A percentile compares a stretch with the other conserved stretches of the same genome.
These are phyloP conservation scores for Verruconis gallopava DNA, from an alignment of 2,329 filamentous ascomycete genomes.

Conservation along the genomic window DNA sequence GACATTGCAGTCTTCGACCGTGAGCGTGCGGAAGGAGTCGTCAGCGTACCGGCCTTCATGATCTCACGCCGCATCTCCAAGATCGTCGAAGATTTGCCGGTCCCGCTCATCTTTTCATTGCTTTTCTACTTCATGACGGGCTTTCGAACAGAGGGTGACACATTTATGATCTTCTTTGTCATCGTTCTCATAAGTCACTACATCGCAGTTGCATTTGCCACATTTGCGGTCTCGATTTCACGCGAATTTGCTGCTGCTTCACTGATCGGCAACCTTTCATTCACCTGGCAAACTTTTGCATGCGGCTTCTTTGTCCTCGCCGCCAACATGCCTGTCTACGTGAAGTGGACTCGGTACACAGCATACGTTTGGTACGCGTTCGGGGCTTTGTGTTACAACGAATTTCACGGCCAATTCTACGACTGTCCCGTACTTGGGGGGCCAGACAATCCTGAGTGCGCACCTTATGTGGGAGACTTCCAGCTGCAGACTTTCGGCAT, in stretches of 20 bases:
- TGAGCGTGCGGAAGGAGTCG: slow-evolving; percentile 60
- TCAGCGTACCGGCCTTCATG: slow-evolving; percentile 55
- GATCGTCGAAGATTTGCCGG: slow-evolving; percentile 58
- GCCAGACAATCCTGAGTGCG: slow-evolving; percentile 50
- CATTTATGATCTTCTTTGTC: slow-evolving; percentile 61
- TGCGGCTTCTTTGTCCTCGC: slow-evolving; percentile 67
- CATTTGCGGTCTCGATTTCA: slow-evolving; percentile 51
- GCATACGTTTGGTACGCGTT: slow-evolving; percentile 58
- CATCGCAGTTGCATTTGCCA: slow-evolving; percentile 58
- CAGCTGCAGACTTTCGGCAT: slow-evolving; percentile 59
- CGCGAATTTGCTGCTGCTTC: slow-evolving; percentile 58
- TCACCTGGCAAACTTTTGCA: slow-evolving; percentile 60
- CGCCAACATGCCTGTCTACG: slow-evolving; percentile 60
- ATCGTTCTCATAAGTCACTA: slow-evolving; percentile 59
- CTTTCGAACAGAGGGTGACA: slow-evolving; percentile 47
- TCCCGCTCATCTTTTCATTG: slow-evolving; percentile 55
- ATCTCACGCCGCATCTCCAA: slow-evolving; percentile 57
- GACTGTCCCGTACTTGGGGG: slow-evolving; percentile 54
- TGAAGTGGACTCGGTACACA: slow-evolving; percentile 63
- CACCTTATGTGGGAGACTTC: slow-evolving; percentile 54
- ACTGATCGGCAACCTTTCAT: slow-evolving; percentile 58
- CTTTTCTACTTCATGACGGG: slow-evolving; percentile 72
- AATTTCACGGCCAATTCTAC: slow-evolving; percentile 60
- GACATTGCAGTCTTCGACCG: slow-evolving; percentile 68
- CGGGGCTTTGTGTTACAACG: slow-evolving; percentile 57